Evolutionary conservation across 2,329 filamentous ascomycete genomes (phyloP).

Genomic region (Botrytis cinerea): DNA sequence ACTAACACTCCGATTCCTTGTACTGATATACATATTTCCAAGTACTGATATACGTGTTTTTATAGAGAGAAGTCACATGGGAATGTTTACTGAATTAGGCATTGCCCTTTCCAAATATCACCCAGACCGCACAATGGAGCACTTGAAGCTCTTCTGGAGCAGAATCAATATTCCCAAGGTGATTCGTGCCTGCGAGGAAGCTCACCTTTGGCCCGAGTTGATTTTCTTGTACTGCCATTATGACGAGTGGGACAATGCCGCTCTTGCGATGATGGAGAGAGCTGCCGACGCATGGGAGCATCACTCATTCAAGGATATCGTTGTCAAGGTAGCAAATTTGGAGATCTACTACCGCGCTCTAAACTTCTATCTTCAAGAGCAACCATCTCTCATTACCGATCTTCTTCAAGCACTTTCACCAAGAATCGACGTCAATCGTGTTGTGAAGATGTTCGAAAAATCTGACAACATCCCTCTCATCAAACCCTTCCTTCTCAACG

Average conservation of each 20-base stretch:
- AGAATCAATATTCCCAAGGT: constrained; percentile 98
- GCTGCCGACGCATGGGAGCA: constrained; percentile 98
- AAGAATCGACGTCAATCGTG: constrained; percentile 95
- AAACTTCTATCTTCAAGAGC: constrained; percentile 97
- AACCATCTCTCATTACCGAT: constrained; percentile 93
- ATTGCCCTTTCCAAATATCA: constrained; percentile 94
- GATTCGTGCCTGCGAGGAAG: constrained; percentile 90
- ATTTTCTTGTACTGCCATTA: constrained; percentile 99
- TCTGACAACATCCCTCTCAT: constrained; percentile 97
- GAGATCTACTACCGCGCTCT: constrained; percentile 98
- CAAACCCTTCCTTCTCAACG: constrained; percentile 97
- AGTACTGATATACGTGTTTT: constrained; percentile 48
- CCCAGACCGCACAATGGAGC: constrained; percentile 95
- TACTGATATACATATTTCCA: background rate
- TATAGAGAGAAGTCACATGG: constrained; percentile 70
- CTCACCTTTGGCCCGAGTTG: constrained; percentile 94
- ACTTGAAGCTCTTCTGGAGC: constrained; percentile 97
- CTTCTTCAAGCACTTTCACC: constrained; percentile 88
- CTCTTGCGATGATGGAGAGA: constrained; percentile 95
- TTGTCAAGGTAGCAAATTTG: constrained; percentile 95
- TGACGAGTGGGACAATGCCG: constrained; percentile 97
- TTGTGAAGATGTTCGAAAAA: constrained; percentile 99
- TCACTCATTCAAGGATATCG: constrained; percentile 98
- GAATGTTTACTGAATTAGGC: constrained; percentile 91
- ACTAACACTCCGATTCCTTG: background rate